A percentile compares a stretch with the other conserved stretches of the same genome.
Conservation (phyloP, 2,329 filamentous ascomycete species). For the Graphiopsis chlorocephala region DNA sequence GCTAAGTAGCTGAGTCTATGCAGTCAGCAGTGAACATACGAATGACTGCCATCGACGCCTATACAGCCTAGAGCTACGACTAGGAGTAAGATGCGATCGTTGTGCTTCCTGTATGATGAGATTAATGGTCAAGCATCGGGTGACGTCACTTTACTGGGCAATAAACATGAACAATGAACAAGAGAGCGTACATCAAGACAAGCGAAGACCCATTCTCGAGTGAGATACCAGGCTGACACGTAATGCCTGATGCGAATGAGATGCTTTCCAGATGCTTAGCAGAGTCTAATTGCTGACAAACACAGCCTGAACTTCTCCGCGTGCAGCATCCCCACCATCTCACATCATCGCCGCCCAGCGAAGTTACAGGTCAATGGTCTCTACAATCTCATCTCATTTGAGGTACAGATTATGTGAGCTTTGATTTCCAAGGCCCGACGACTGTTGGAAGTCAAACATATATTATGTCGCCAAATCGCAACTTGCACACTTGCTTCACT, state of each 20-base stretch:
- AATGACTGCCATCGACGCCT: background rate
- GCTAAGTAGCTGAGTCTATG: background rate
- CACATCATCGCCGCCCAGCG: background rate
- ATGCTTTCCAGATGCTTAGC: background rate
- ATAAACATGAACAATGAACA: background rate
- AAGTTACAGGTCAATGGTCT: slow-evolving; percentile 5
- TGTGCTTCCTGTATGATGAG: background rate
- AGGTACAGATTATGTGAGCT: background rate
- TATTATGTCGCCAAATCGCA: background rate
- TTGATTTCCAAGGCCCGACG: slow-evolving; percentile 28
- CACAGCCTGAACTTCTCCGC: background rate
- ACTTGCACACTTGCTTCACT: background rate
- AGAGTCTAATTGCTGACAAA: background rate
- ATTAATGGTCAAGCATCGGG: background rate
- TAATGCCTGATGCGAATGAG: background rate
- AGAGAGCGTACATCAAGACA: background rate
- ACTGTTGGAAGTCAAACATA: background rate
- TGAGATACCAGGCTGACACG: background rate
- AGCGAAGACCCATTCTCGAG: background rate
- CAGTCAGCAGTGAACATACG: background rate
- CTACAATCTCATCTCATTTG: background rate
- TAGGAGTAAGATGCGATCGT: background rate
- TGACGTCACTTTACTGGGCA: background rate
- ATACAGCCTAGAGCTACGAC: background rate
- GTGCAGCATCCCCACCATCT: background rate